phyloP scores from a whole-genome alignment of 495 filamentous ascomycete genomes.

The Margaritispora aquatica region DNA sequence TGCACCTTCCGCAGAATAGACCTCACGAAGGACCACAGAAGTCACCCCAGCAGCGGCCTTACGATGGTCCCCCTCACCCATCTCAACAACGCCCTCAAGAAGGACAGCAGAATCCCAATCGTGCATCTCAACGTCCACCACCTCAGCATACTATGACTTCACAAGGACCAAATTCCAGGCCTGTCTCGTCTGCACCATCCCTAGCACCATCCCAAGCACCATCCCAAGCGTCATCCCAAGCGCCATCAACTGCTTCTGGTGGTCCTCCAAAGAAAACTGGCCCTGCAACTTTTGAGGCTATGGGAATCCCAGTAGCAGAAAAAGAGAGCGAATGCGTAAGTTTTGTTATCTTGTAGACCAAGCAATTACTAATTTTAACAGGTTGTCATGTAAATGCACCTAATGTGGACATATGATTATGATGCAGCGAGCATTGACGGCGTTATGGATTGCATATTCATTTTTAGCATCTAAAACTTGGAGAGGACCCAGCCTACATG shows the following conservation, averaged over 20 bases:
- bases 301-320: conserved; percentile 82
- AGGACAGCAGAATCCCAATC: not conserved
- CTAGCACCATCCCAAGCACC: too few species aligned
- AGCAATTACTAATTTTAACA: too few species aligned
- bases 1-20: not conserved
- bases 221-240: conserved; percentile 7
- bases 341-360: conserved; percentile 17
- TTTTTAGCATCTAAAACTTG: not conserved
- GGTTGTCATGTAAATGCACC: not conserved
- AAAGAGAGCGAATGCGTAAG: conserved; percentile 89
- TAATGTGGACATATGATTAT: not conserved
- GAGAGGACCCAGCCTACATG: not conserved
- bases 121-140: conserved; percentile 9
- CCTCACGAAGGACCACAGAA: too few species aligned
- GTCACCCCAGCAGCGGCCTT: not conserved
- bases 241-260: conserved; percentile 8
- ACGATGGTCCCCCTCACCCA: not conserved
- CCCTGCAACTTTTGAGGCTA: conserved; percentile 95
- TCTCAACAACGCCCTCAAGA: conserved; percentile 1
- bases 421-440: conserved; percentile 17
- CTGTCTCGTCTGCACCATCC: not conserved
- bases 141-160: conserved; percentile 6
- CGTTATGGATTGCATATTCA: not conserved
- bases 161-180: not conserved
- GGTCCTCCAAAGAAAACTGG: conserved; percentile 47